These are phyloP conservation scores for Datura wrightii DNA, from an alignment of 257 asterid species.

Conservation along the genomic window DNA sequence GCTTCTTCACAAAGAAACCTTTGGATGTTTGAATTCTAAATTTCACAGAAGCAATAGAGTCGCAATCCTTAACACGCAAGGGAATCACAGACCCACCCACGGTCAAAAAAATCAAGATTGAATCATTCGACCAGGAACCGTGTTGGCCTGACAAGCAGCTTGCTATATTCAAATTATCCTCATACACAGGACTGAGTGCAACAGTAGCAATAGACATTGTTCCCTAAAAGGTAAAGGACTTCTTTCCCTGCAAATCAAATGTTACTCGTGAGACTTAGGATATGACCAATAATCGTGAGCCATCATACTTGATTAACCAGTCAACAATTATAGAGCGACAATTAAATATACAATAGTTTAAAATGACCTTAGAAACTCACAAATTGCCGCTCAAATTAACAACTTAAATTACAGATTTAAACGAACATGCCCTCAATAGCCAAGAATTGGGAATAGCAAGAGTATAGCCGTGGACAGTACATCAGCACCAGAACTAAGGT, in stretches of 20 bases:
- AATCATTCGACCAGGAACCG: conserved; percentile 51
- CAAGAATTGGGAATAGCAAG: conserved; percentile 3
- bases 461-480: not conserved
- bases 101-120: conserved; percentile 68
- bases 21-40: conserved; percentile 61
- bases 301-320: conserved; percentile 25
- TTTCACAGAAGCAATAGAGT: conserved; percentile 81
- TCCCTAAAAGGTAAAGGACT: conserved; percentile 41
- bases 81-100: conserved; percentile 72
- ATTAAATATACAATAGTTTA: not conserved
- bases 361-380: conserved; percentile 33
- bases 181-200: conserved; percentile 69
- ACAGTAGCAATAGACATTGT: conserved; percentile 78
- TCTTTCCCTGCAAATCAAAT: conserved; percentile 43
- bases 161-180: conserved; percentile 63
- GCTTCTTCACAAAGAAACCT: conserved; percentile 74
- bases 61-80: conserved; percentile 69
- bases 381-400: conserved; percentile 9
- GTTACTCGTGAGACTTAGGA: not conserved
- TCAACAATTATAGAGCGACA: not conserved
- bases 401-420: conserved; percentile 25
- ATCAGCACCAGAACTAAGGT: not conserved
- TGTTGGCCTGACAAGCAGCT: conserved; percentile 47
- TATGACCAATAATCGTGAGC: not conserved
- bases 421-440: not conserved